Evolutionary conservation across 2,329 filamentous ascomycete species (phyloP).

Genomic region (Colletotrichum incanum): DNA sequence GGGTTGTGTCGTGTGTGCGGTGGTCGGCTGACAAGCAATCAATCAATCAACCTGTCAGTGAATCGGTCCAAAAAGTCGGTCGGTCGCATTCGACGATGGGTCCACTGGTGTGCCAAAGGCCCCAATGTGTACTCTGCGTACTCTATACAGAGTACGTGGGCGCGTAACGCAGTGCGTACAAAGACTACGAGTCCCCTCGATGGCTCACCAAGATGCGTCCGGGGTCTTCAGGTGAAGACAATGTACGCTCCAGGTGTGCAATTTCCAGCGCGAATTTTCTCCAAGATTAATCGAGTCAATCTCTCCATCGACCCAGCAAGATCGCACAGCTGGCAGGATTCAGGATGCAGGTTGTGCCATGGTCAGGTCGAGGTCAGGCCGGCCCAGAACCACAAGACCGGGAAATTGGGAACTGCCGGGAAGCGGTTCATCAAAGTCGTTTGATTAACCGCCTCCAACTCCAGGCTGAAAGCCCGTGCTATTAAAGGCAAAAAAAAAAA

Average conservation of each 20-base stretch:
- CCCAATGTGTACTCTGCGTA: no score
- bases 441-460: not conserved
- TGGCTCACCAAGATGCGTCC: constrained; percentile 7
- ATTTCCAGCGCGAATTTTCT: constrained; percentile 42
- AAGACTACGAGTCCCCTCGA: constrained; percentile 22
- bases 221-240: constrained; percentile 33
- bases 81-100: not conserved
- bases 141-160: no score
- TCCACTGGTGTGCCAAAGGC: not conserved
- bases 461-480: not conserved
- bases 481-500: not conserved
- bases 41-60: not conserved
- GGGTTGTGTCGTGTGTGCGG: not conserved
- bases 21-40: constrained; percentile 1
- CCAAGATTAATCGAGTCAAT: constrained; percentile 17
- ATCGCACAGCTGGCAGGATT: not conserved
- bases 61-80: not conserved
- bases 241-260: constrained; percentile 13
- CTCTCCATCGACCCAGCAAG: not conserved
- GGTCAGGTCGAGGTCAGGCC: not conserved
- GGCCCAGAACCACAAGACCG: not conserved
- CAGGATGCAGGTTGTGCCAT: not conserved
- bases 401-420: not conserved
- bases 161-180: not conserved
- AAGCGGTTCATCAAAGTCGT: not conserved